phyloP scores from a whole-genome alignment of 2,329 filamentous ascomycete genomes.

The Iodosphaeria phyllophila region DNA sequence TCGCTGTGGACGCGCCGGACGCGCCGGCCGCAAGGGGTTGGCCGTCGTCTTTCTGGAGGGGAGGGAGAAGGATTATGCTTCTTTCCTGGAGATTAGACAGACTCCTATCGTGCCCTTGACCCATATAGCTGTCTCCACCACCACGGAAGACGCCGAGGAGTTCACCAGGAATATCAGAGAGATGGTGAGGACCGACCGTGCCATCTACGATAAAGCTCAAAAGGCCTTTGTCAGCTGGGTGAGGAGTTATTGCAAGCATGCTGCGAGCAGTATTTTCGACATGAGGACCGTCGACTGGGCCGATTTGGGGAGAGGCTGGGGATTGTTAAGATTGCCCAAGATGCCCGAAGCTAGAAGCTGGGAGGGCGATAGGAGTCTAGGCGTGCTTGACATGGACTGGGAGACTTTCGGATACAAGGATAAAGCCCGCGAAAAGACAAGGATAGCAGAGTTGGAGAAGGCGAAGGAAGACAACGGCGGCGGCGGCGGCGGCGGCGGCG shows the following conservation, averaged over 20 bases:
- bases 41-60: constrained; percentile 76
- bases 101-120: constrained; percentile 56
- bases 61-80: constrained; percentile 74
- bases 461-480: constrained; percentile 12
- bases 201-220: constrained; percentile 71
- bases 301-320: constrained; percentile 68
- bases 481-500: constrained; percentile 6
- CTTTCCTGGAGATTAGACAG: constrained; percentile 71
- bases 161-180: constrained; percentile 42
- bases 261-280: constrained; percentile 81
- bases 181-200: constrained; percentile 30
- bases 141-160: constrained; percentile 37
- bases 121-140: constrained; percentile 35
- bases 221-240: constrained; percentile 89
- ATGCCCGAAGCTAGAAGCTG: constrained; percentile 81
- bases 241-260: constrained; percentile 77
- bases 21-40: constrained; percentile 72
- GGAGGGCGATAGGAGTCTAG: constrained; percentile 45
- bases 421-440: constrained; percentile 47
- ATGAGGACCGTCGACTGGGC: constrained; percentile 69
- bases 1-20: constrained; percentile 72
- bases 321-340: constrained; percentile 66
- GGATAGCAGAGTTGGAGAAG: constrained; percentile 35
- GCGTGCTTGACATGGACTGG: constrained; percentile 47
- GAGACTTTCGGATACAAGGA: constrained; percentile 53